Conservation (phyloP, 2,329 filamentous ascomycete genomes). For the Trichoderma sp. region DNA sequence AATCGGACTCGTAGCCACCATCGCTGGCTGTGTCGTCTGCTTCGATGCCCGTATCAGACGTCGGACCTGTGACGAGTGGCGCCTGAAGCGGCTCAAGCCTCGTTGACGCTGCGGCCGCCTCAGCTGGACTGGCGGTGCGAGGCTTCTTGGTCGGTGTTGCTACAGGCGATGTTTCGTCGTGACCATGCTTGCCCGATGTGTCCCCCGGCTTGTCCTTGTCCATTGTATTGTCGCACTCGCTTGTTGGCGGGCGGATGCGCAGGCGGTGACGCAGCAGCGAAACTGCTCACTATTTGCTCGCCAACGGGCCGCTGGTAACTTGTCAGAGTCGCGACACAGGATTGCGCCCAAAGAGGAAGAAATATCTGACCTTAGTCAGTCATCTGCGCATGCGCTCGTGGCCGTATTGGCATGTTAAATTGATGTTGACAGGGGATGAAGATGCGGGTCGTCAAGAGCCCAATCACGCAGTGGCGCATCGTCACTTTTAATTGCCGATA, state of each 20-base stretch:
- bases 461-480: neutral
- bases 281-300: neutral
- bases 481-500: neutral
- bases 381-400: neutral
- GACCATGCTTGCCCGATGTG: neutral
- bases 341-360: neutral
- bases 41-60: neutral
- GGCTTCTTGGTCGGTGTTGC: neutral
- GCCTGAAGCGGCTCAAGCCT: neutral
- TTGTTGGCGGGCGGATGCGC: neutral
- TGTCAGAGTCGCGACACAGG: neutral
- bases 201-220: constrained; percentile 3
- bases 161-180: neutral
- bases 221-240: neutral
- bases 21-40: constrained; percentile 10
- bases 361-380: neutral
- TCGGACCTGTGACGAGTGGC: neutral
- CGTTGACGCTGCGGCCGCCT: neutral
- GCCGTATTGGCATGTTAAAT: neutral
- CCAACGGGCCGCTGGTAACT: neutral
- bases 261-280: neutral
- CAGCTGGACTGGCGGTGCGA: neutral
- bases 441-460: neutral
- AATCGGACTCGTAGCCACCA: constrained; percentile 18
- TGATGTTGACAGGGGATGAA: neutral